Evolutionary conservation across 495 filamentous ascomycete genomes (phyloP).

Genomic region (Daldinia bambusicola): DNA sequence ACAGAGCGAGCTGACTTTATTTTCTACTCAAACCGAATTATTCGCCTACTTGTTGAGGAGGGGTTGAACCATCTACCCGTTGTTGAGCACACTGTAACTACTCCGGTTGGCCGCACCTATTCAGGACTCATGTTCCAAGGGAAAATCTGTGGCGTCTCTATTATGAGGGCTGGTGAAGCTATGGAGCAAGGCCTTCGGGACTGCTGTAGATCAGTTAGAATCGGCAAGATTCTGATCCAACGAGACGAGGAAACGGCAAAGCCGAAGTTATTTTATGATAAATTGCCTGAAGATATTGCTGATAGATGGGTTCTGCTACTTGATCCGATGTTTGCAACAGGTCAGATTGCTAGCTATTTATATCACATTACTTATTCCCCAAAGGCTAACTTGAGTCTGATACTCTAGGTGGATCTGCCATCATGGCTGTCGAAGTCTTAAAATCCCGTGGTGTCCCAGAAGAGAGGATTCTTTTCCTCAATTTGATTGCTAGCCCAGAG

Average conservation of each 20-base stretch:
- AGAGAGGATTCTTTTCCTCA: constrained; percentile 93
- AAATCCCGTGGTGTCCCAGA: constrained; percentile 91
- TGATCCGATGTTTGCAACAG: constrained; percentile 98
- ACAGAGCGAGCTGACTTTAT: constrained; percentile 96
- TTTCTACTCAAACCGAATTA: constrained; percentile 99
- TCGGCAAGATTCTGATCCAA: constrained; percentile 98
- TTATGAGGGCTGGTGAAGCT: constrained; percentile 97
- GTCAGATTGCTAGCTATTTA: constrained; percentile 57
- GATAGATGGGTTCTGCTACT: constrained; percentile 93
- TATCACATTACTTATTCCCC: constrained; percentile 27
- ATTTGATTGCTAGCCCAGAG: constrained; percentile 93
- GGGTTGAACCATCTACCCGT: constrained; percentile 96
- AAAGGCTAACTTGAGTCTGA: constrained; percentile 21
- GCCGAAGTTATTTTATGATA: constrained; percentile 96
- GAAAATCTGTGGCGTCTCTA: constrained; percentile 97
- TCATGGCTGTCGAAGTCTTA: constrained; percentile 93
- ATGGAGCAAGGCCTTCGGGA: constrained; percentile 98
- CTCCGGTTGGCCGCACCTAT: constrained; percentile 89
- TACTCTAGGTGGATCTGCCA: constrained; percentile 84
- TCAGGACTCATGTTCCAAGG: constrained; percentile 94
- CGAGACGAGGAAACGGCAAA: constrained; percentile 92
- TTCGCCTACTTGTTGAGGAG: constrained; percentile 96
- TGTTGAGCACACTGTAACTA: constrained; percentile 85
- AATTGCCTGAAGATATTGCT: constrained; percentile 92
- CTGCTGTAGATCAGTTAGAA: constrained; percentile 94